Conservation (phyloP, 2,329 filamentous ascomycete species). For the Phialocephala sp. region DNA sequence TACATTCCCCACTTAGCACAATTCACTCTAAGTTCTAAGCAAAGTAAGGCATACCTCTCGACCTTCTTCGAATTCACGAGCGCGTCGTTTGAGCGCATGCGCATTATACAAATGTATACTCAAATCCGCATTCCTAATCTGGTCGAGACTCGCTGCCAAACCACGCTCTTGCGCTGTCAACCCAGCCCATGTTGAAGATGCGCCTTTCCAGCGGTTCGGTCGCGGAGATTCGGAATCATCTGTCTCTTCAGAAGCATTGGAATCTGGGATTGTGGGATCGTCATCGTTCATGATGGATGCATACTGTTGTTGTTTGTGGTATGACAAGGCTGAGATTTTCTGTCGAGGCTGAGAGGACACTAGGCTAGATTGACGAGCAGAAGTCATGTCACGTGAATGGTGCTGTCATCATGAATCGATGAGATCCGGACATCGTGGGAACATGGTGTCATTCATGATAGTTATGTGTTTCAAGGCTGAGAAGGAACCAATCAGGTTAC, state of each 20-base stretch:
- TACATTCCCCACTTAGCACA: neutral
- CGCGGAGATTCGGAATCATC: slow-evolving; percentile 54
- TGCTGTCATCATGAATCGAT: neutral
- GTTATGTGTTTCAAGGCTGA: neutral
- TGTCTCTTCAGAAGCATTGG: slow-evolving; percentile 46
- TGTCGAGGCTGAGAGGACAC: neutral
- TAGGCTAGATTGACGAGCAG: neutral
- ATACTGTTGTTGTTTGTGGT: neutral
- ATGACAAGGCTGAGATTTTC: slow-evolving; percentile 15
- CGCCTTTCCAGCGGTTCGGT: slow-evolving; percentile 76
- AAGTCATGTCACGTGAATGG: neutral
- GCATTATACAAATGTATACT: slow-evolving; percentile 80
- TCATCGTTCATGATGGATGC: slow-evolving; percentile 14
- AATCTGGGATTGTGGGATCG: slow-evolving; percentile 14
- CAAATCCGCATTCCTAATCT: slow-evolving; percentile 69
- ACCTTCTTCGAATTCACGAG: slow-evolving; percentile 37
- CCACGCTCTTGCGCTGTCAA: slow-evolving; percentile 67
- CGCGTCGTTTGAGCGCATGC: slow-evolving; percentile 66
- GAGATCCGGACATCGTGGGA: neutral
- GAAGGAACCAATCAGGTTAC: neutral
- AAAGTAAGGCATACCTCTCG: slow-evolving; percentile 44
- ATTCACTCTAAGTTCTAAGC: neutral
- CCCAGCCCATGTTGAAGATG: slow-evolving; percentile 68
- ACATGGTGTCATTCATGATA: neutral
- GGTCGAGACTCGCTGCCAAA: slow-evolving; percentile 67